Evolutionary conservation across 2,329 filamentous ascomycete species (phyloP).

Genomic region (Elsinoe australis): DNA sequence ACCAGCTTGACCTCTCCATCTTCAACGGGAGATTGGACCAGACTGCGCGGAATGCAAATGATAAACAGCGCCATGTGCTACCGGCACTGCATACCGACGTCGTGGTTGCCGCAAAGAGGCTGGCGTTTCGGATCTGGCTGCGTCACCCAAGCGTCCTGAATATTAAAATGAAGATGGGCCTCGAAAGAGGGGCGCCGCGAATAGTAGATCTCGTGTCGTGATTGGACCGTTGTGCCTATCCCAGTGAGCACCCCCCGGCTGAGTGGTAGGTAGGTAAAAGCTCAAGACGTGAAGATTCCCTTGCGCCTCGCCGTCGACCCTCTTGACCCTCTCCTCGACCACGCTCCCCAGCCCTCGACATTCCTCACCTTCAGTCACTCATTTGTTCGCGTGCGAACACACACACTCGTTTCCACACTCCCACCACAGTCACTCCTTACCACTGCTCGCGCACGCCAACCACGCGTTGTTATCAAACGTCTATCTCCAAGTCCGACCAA

Average conservation of each 20-base stretch:
- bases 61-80: background rate
- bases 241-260: background rate
- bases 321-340: background rate
- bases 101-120: background rate
- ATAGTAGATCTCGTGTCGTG: background rate
- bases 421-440: background rate
- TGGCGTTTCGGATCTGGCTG: constrained; percentile 7
- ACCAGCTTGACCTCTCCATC: no score
- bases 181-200: constrained; percentile 1
- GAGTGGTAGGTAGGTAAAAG: background rate
- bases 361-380: constrained; percentile 13
- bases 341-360: background rate
- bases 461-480: constrained; percentile 16
- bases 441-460: background rate
- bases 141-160: constrained; percentile 14
- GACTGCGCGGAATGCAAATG: constrained; percentile 2
- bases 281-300: no score
- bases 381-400: constrained; percentile 2
- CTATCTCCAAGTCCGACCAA: constrained; percentile 18
- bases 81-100: background rate
- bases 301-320: background rate
- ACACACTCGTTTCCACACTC: constrained; percentile 1
- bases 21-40: constrained; percentile 5
- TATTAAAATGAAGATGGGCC: constrained; percentile 13
- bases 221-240: constrained; percentile 15